Percentiles rank a stretch among this genome's conserved stretches.
phyloP scores from a whole-genome alignment of 208 protist species.

The Trypanosoma mega region DNA sequence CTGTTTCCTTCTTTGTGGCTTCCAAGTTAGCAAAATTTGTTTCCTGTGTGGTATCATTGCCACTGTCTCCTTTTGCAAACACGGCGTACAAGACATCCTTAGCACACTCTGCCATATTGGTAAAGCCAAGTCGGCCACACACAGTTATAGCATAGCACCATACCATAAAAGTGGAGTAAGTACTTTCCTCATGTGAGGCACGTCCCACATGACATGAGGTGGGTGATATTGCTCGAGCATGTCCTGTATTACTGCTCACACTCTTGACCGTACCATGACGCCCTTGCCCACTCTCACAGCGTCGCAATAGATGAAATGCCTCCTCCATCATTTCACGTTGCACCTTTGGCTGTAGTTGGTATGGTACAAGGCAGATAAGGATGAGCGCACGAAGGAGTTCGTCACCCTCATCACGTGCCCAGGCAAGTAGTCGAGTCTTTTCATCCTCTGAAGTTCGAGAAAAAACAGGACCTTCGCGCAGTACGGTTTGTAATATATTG shows the following conservation, averaged over 20 bases:
- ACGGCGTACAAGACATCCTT: slow-evolving; percentile 32
- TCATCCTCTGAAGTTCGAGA: slow-evolving; percentile 49
- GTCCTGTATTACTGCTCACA: slow-evolving; percentile 4
- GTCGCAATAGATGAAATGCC: slow-evolving; percentile 32
- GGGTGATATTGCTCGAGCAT: slow-evolving; percentile 22
- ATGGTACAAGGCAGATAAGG: slow-evolving; percentile 50
- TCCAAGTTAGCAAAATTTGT: too few species aligned
- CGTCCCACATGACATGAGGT: neutral
- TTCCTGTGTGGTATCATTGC: neutral
- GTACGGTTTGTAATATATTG: slow-evolving; percentile 53
- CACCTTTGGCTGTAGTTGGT: slow-evolving; percentile 32
- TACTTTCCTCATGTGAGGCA: slow-evolving; percentile 17
- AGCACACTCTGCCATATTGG: slow-evolving; percentile 28
- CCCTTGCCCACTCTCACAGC: slow-evolving; percentile 23
- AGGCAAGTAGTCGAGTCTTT: slow-evolving; percentile 48
- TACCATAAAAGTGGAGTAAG: slow-evolving; percentile 50
- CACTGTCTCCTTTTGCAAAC: slow-evolving; percentile 15
- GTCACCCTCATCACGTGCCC: slow-evolving; percentile 33
- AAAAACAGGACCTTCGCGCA: slow-evolving; percentile 50
- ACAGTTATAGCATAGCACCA: slow-evolving; percentile 55
- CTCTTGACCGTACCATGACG: too few species aligned
- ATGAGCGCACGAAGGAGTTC: slow-evolving; percentile 47
- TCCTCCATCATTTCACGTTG: slow-evolving; percentile 46
- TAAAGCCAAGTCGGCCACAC: slow-evolving; percentile 42
- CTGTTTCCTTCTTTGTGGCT: too few species aligned